phyloP scores from a whole-genome alignment of 345 rosid species.

The Rhizophora mangle region DNA sequence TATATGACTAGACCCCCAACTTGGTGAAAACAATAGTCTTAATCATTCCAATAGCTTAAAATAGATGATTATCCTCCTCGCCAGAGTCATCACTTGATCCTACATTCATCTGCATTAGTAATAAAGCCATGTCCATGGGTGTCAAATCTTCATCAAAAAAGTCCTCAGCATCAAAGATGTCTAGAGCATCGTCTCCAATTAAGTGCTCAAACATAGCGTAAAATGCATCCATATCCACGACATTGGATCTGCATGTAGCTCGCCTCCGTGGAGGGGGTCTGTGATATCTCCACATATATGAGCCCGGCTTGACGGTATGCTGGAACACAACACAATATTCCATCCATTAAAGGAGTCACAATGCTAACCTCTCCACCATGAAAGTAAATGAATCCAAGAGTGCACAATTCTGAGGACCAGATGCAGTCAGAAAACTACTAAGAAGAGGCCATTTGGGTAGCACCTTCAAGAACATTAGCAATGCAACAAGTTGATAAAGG shows the following conservation, averaged over 20 bases:
- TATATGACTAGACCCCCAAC: not conserved
- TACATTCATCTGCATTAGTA: constrained; percentile 46
- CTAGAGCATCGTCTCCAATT: constrained; percentile 46
- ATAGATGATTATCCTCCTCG: constrained; percentile 43
- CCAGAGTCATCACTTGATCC: constrained; percentile 43
- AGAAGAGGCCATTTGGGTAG: not conserved
- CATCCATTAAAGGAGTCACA: constrained; percentile 41
- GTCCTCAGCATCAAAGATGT: constrained; percentile 45
- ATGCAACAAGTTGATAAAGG: not conserved
- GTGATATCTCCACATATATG: constrained; percentile 72
- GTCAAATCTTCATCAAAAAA: constrained; percentile 41
- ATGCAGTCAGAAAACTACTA: not conserved
- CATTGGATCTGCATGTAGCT: constrained; percentile 38
- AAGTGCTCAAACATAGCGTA: constrained; percentile 49
- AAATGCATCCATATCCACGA: constrained; percentile 43
- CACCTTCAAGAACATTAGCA: not conserved
- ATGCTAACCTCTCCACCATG: constrained; percentile 7
- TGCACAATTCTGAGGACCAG: not conserved
- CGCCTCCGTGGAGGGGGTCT: constrained; percentile 66
- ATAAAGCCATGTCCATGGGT: constrained; percentile 47
- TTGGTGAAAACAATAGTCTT: not conserved
- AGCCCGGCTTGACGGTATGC: constrained; percentile 78
- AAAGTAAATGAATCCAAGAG: not conserved
- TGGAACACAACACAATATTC: constrained; percentile 59
- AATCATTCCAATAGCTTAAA: constrained; percentile 16